Percentiles rank a stretch among this genome's conserved stretches.
phyloP scores from a whole-genome alignment of 75 land plant species.

The Chamaecyparis obtusa region DNA sequence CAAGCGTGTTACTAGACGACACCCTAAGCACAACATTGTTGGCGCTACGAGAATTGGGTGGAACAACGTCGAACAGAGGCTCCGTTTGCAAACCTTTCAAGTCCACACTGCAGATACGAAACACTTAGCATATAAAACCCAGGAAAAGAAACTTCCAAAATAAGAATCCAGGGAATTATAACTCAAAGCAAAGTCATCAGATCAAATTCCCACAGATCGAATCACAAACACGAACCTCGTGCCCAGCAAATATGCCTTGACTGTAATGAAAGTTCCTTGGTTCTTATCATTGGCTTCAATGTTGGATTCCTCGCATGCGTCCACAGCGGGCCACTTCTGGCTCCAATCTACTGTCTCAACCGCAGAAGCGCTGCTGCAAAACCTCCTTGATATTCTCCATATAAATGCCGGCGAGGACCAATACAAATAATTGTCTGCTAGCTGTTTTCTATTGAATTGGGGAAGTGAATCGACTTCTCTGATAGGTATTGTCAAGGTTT shows the following conservation, averaged over 20 bases:
- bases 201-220: background rate
- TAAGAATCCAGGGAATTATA: background rate
- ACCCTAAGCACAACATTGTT: conserved; percentile 40
- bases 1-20: background rate
- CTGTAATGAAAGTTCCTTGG: conserved; percentile 5
- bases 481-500: background rate
- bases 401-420: background rate
- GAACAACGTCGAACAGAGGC: conserved; percentile 29
- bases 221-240: background rate
- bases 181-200: background rate
- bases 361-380: background rate
- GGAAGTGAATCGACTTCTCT: conserved; percentile 4
- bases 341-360: background rate
- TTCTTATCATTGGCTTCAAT: background rate
- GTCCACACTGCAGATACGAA: conserved; percentile 36
- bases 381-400: background rate
- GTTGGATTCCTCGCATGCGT: background rate
- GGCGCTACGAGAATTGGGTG: conserved; percentile 42
- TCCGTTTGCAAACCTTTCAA: conserved; percentile 57
- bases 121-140: background rate
- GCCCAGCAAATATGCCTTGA: conserved; percentile 7
- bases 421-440: background rate
- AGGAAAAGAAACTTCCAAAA: background rate
- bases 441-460: background rate
- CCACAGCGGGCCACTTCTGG: background rate